Base-by-base conservation (phyloP, 202 grass and related monocot genomes). In the Tripidium arundinaceum region DNA sequence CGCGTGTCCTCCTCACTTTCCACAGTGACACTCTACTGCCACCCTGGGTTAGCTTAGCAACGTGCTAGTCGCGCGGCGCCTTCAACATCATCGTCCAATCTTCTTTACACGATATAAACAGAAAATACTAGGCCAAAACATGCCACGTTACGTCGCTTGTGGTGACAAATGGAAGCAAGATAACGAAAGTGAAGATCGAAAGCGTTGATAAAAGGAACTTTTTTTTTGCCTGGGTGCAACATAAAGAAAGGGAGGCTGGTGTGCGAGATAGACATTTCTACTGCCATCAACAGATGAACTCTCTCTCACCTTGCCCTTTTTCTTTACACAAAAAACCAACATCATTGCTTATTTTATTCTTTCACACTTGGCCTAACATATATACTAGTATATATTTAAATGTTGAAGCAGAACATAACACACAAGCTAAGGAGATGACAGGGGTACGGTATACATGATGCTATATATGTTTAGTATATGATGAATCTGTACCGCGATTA, bases 261-360 rank as follows among this genome's bases (percentile, higher is more conserved):
- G 69, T 66, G 28, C 7, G 4, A 19, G 29, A 11, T 25, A 13
- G 43, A 54, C 62, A 79, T 21, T 38, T 67, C 28, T 78, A 19
- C 31, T 79, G 63, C 77, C 21, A 27, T 19, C 31, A 79, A 66
- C 40, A 19, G 7, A 31, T n/a, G n/a, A n/a, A n/a, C n/a, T n/a
- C n/a, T n/a, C n/a, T n/a, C n/a, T n/a, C n/a, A n/a, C n/a, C n/a
- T 7, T 14, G 9, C 14, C 29, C 43, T 28, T 22, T 66, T 52
- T 79, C 13, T 37, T 58, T 49, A 7, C 13, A 77, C 27, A 79
- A 39, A 52, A 79, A 54, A 77, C 46, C 62, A 79, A 67, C 43
- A 68, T 28, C 62, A 78, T 49, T 50, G 42, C 8, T 79, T 66
- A 68, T 40, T 68, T 79, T 68, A 79, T 68, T 78, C 16, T 65